Percentiles rank a stretch among this genome's conserved stretches.
Conservation (phyloP, 106 monocot genomes). For the Iris macrosiphon region DNA sequence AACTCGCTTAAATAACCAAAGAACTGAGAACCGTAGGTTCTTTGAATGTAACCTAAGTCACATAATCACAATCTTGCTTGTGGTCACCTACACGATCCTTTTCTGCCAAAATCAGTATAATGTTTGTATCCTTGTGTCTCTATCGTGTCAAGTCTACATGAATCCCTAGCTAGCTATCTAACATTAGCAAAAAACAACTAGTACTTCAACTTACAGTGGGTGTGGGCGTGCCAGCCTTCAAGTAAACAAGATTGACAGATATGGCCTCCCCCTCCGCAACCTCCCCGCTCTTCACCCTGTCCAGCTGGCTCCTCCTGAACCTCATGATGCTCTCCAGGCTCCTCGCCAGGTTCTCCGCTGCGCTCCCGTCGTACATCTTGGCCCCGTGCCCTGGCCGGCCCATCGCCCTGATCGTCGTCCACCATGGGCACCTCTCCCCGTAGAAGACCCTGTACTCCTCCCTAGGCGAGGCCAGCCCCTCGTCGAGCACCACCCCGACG, state of each 20-base stretch:
- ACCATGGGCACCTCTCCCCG: slow-evolving; percentile 84
- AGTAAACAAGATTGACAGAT: slow-evolving; percentile 69
- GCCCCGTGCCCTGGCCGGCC: slow-evolving; percentile 92
- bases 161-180: background rate
- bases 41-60: too few species aligned
- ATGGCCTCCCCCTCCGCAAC: slow-evolving; percentile 84
- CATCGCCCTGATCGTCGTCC: slow-evolving; percentile 52
- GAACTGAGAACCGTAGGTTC: too few species aligned
- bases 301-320: slow-evolving; percentile 72
- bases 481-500: slow-evolving; percentile 80
- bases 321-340: slow-evolving; percentile 73
- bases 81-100: too few species aligned
- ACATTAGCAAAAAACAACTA: background rate
- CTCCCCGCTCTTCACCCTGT: slow-evolving; percentile 68
- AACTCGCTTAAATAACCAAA: too few species aligned
- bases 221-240: slow-evolving; percentile 82
- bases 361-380: slow-evolving; percentile 79
- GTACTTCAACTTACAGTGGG: slow-evolving; percentile 42
- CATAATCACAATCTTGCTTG: too few species aligned
- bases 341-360: slow-evolving; percentile 87
- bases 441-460: slow-evolving; percentile 82
- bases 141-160: too few species aligned
- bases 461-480: slow-evolving; percentile 70
- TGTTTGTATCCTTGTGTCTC: too few species aligned
- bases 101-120: too few species aligned